Evolutionary conservation across 768 basidiomycete species (phyloP).

Genomic region (Boletus rubescentipes): DNA sequence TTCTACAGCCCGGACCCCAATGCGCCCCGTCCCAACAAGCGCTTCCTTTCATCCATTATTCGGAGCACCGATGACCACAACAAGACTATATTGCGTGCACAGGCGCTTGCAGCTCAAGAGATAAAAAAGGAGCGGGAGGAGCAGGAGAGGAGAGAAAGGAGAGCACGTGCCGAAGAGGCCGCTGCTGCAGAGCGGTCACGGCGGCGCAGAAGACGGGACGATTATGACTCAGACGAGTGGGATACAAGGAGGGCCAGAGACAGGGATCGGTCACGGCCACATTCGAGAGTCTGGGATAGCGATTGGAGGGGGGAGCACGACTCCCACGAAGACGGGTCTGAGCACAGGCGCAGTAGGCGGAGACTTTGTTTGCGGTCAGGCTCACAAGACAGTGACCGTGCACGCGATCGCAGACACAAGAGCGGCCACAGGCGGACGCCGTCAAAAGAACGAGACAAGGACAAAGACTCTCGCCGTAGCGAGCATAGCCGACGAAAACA

Average conservation of each 20-base stretch:
- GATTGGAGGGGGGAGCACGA: conserved; percentile 48
- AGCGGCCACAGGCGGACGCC: conserved; percentile 22
- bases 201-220: conserved; percentile 35
- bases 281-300: conserved; percentile 40
- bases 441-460: conserved; percentile 14
- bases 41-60: conserved; percentile 82
- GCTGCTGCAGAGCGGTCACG: conserved; percentile 61
- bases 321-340: conserved; percentile 36
- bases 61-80: conserved; percentile 96
- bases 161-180: conserved; percentile 74
- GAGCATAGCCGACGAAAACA: conserved; percentile 26
- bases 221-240: conserved; percentile 27
- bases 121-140: conserved; percentile 68
- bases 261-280: conserved; percentile 46
- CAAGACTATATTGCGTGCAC: conserved; percentile 72
- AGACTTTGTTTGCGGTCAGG: conserved; percentile 32
- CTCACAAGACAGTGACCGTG: conserved; percentile 21
- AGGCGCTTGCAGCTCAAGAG: conserved; percentile 71
- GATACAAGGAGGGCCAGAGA: conserved; percentile 39
- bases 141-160: conserved; percentile 58
- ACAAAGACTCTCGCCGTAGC: conserved; percentile 9
- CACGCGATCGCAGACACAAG: conserved; percentile 22
- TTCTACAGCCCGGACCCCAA: conserved; percentile 59
- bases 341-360: conserved; percentile 19
- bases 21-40: conserved; percentile 79